Conservation (phyloP, 345 rosid genomes). For the Acer negundo region DNA sequence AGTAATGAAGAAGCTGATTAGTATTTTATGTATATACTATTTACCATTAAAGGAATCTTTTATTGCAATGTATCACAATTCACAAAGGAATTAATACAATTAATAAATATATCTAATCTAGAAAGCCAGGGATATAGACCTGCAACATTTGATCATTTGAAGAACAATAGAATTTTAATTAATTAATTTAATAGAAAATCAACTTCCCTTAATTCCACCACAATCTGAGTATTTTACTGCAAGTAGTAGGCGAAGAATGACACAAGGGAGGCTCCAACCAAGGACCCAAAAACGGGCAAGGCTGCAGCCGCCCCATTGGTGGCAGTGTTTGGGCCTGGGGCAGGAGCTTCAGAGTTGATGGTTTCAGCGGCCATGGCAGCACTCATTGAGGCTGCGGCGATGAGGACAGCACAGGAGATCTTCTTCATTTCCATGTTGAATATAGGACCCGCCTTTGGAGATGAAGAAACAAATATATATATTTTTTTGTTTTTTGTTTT, state of each 20-base stretch:
- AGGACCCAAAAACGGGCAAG: slow-evolving; percentile 58
- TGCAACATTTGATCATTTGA: slow-evolving; percentile 3
- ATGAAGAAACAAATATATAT: slow-evolving; percentile 15
- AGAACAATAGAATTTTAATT: neutral
- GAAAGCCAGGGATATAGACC: slow-evolving; percentile 5
- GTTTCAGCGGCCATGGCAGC: slow-evolving; percentile 50
- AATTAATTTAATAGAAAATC: neutral
- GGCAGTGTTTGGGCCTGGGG: slow-evolving; percentile 35
- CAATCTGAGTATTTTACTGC: slow-evolving; percentile 34
- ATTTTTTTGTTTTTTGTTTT: neutral
- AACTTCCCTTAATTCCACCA: neutral
- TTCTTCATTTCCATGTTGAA: slow-evolving; percentile 74
- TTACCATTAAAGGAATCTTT: neutral
- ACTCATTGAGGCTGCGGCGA: slow-evolving; percentile 61
- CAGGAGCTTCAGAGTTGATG: slow-evolving; percentile 37
- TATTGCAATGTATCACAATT: neutral
- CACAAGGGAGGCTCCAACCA: slow-evolving; percentile 62
- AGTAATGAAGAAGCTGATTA: neutral
- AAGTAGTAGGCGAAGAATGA: slow-evolving; percentile 63
- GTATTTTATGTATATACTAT: too few relatives aligned
- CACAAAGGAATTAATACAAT: neutral
- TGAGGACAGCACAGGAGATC: slow-evolving; percentile 54
- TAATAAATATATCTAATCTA: neutral
- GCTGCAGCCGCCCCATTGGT: slow-evolving; percentile 41
- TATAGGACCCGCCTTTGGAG: slow-evolving; percentile 18